A percentile compares a stretch with the other conserved stretches of the same genome.
These are phyloP conservation scores for Didymella segeticola DNA, from an alignment of 2,329 filamentous ascomycete species.

Conservation along the genomic window DNA sequence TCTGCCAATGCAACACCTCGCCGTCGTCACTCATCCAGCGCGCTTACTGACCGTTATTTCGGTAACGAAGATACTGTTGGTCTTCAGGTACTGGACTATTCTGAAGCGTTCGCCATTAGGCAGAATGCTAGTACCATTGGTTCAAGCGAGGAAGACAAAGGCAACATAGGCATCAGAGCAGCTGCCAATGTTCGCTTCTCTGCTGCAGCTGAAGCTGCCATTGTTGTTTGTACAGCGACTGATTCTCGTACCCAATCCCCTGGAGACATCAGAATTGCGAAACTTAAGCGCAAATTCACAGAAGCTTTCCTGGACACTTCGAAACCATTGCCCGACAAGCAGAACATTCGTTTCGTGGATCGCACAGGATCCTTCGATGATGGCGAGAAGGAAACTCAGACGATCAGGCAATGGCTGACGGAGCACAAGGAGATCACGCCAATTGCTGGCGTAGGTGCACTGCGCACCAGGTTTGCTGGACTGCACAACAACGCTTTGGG, in stretches of 20 bases:
- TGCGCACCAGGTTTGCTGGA: conserved; percentile 57
- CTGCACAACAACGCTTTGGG: conserved; percentile 53
- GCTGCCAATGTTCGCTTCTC: conserved; percentile 46
- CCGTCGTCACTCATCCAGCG: conserved; percentile 35
- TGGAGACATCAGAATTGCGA: conserved; percentile 36
- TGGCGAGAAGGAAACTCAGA: conserved; percentile 25
- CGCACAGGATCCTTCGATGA: conserved; percentile 3
- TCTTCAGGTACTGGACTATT: conserved; percentile 56
- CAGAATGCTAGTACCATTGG: conserved; percentile 55
- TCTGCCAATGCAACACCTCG: conserved; percentile 32
- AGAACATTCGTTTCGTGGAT: conserved; percentile 22
- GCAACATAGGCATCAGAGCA: conserved; percentile 40
- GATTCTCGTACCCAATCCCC: conserved; percentile 19
- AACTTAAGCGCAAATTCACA: conserved; percentile 53
- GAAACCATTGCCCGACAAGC: conserved; percentile 19
- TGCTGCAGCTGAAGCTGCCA: conserved; percentile 41
- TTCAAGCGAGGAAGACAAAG: conserved; percentile 46
- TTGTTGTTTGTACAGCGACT: conserved; percentile 32
- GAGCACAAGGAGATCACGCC: conserved; percentile 54
- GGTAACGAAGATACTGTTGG: conserved; percentile 49
- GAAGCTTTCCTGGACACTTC: conserved; percentile 48
- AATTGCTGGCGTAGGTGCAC: conserved; percentile 54
- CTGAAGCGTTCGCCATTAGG: conserved; percentile 54
- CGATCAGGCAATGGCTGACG: conserved; percentile 53
- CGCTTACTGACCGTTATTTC: conserved; percentile 32